Conservation (phyloP, 306 rosid genomes). For the Fragaria vesca region DNA sequence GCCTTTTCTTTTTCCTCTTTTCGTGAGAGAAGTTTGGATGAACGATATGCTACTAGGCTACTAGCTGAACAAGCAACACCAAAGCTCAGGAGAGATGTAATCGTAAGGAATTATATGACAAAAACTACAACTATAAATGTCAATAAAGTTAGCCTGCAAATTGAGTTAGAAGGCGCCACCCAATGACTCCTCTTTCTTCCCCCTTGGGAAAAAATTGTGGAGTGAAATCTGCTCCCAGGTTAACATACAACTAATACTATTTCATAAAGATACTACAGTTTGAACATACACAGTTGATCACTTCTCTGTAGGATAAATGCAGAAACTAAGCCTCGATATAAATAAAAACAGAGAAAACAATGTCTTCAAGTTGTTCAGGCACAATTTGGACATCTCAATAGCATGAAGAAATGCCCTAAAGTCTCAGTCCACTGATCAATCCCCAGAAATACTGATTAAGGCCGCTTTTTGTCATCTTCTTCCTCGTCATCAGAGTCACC, state of each 20-base stretch:
- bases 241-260: not conserved
- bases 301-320: constrained; percentile 4
- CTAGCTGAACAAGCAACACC: not conserved
- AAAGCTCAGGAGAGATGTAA: not conserved
- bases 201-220: not conserved
- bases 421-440: not conserved
- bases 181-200: not conserved
- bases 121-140: not conserved
- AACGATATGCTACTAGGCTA: not conserved
- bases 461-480: constrained; percentile 71
- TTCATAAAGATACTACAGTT: not conserved
- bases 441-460: constrained; percentile 16
- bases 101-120: not conserved
- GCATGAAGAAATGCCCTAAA: not conserved
- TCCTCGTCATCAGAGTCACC: constrained; percentile 97
- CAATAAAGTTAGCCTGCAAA: not conserved
- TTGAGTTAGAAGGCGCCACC: not conserved
- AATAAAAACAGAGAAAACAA: not conserved
- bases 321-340: not conserved
- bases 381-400: not conserved
- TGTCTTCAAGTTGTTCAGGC: constrained; percentile 8
- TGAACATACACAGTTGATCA: not conserved
- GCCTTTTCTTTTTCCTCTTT: not conserved
- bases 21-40: not conserved
- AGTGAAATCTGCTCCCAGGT: not conserved